Evolutionary conservation across 495 filamentous ascomycete species (phyloP).

Genomic region (Penicillium nucicola): DNA sequence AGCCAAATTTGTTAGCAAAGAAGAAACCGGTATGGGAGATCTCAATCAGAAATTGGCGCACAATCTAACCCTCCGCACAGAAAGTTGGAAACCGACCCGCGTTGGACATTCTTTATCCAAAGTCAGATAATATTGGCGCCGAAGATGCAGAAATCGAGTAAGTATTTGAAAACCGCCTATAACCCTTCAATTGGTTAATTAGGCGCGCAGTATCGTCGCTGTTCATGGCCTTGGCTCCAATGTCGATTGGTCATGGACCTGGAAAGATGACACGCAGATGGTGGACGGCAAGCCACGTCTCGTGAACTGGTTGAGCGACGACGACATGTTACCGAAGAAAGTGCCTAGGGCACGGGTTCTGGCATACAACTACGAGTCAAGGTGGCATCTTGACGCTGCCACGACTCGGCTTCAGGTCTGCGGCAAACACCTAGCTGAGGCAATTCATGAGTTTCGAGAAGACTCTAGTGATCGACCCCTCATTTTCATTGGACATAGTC

Average conservation of each 20-base stretch:
- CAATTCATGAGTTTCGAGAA: neutral
- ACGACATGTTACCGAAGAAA: neutral
- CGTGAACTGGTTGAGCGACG: constrained; percentile 1
- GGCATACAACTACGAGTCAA: neutral
- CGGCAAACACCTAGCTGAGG: neutral
- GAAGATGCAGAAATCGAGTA: neutral
- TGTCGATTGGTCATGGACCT: constrained; percentile 3
- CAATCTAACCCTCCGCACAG: neutral
- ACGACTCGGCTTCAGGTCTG: neutral
- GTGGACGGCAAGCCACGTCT: neutral
- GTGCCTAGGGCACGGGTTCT: neutral
- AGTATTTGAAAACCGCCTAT: neutral
- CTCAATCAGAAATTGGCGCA: neutral
- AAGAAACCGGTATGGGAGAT: neutral
- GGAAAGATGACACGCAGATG: neutral
- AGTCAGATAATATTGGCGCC: neutral
- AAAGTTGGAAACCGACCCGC: neutral
- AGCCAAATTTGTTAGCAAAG: neutral
- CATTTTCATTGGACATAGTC: constrained; percentile 1
- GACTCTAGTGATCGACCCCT: neutral
- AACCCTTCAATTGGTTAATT: neutral
- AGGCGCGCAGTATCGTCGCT: neutral
- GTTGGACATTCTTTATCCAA: neutral
- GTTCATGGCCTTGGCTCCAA: constrained; percentile 2
- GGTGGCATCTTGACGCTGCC: constrained; percentile 1